These are phyloP conservation scores for Dictyostelium brefeldianum DNA, from an alignment of 78 protist species.

Conservation along the genomic window DNA sequence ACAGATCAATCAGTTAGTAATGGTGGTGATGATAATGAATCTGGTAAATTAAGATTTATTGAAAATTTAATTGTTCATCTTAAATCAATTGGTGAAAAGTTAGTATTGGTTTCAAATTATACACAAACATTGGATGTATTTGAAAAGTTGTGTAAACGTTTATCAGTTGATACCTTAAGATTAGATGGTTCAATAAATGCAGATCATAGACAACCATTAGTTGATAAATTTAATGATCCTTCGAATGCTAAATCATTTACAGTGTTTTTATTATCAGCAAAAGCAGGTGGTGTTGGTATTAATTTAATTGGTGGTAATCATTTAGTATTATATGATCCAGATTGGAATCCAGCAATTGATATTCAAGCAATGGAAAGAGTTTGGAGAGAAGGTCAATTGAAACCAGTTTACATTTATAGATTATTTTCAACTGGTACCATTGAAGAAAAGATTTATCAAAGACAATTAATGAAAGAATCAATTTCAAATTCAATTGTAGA, in stretches of 20 bases:
- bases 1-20: not conserved
- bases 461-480: constrained; percentile 90
- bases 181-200: constrained; percentile 88
- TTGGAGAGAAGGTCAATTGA: constrained; percentile 97
- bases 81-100: not conserved
- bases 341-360: constrained; percentile 97
- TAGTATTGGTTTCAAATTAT: constrained; percentile 95
- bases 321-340: constrained; percentile 96
- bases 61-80: not conserved
- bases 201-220: constrained; percentile 69
- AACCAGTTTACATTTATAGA: constrained; percentile 86
- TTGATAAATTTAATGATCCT: constrained; percentile 89
- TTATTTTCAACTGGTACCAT: constrained; percentile 86
- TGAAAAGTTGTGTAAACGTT: not conserved
- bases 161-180: constrained; percentile 8
- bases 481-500: constrained; percentile 76
- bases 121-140: constrained; percentile 89
- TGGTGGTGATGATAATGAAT: not conserved
- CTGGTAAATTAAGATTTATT: constrained; percentile 50
- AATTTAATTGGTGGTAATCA: constrained; percentile 98
- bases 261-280: constrained; percentile 85
- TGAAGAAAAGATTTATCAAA: constrained; percentile 94
- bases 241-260: constrained; percentile 40
- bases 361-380: constrained; percentile 96
- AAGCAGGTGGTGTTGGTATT: constrained; percentile 97